Base-by-base conservation (phyloP, 2,329 filamentous ascomycete species). In the Fusarium vanettenii region DNA sequence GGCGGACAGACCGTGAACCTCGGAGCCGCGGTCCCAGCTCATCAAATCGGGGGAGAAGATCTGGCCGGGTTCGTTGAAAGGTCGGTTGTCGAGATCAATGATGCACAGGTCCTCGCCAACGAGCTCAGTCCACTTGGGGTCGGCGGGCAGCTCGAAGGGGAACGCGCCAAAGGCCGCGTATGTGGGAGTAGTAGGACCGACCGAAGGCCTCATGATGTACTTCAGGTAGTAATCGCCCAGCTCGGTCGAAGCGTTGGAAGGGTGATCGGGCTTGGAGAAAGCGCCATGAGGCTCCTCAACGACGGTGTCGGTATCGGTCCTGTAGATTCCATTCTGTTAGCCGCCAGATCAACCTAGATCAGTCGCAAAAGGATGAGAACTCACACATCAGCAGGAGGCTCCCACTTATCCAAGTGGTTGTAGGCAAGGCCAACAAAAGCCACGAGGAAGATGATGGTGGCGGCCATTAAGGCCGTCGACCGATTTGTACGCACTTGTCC, bases 21-120 rank as follows among this genome's bases (percentile, higher is more conserved):
- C 72, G 1, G 72, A 56, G 14, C 79, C 67, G 20, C 81, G 73
- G 31, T 82, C 78, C 84, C 84, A 86, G 65, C 74, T 79, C 79
- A 86, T 85, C 52, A 76, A 56, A 0, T 76, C 57, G 1, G 79
- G 72, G 7, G 80, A 79, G 60, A 85, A 86, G 48, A 85, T 78
- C 72, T 82, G 78, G 33, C 82, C 81, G 5, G 81, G 70, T 52
- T 78, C 76, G 59, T 81, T 73, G 63, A 86, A 86, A 3, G 77
- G 76, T 33, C 85, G 84, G 74, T 82, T 85, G 75, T 86, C 85
- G 55, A 86, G 79, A 67, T 86, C 85, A 71, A 86, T 84, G 71
- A 86, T 85, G 82, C 84, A 86, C 9, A 86, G 75, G 3, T 84
- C 79, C 72, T 84, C 78, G 61, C 83, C 82, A 43, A 86, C 72